These are phyloP conservation scores for Penicillium dipodomyicola DNA, from an alignment of 495 filamentous ascomycete genomes.

Conservation along the genomic window DNA sequence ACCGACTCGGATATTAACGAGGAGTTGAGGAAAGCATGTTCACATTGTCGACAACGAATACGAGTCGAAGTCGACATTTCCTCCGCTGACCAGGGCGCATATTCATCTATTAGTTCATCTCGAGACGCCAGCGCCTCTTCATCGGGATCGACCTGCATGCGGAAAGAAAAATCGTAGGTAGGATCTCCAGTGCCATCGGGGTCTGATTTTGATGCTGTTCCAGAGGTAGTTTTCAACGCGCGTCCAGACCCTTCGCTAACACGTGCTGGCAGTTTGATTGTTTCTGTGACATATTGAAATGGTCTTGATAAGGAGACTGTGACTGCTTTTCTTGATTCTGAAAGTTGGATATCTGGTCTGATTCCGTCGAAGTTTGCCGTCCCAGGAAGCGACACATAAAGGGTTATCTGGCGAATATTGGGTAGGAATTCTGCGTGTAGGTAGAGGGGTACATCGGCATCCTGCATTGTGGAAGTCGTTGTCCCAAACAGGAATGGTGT, in stretches of 20 bases:
- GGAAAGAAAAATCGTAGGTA: constrained; percentile 54
- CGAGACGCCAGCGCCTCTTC: constrained; percentile 22
- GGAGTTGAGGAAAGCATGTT: constrained; percentile 23
- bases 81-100: constrained; percentile 71
- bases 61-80: constrained; percentile 52
- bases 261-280: constrained; percentile 64
- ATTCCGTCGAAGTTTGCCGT: constrained; percentile 35
- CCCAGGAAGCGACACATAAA: constrained; percentile 64
- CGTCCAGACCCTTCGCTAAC: constrained; percentile 42
- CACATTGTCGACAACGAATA: constrained; percentile 67
- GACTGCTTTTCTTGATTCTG: constrained; percentile 41
- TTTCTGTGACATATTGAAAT: constrained; percentile 45
- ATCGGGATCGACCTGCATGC: constrained; percentile 60
- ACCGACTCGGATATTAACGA: neutral
- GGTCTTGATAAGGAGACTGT: constrained; percentile 43
- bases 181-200: neutral
- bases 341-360: constrained; percentile 33
- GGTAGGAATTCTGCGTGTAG: constrained; percentile 85
- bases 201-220: neutral
- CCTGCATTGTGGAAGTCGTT: constrained; percentile 4
- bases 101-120: constrained; percentile 37
- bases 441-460: constrained; percentile 27
- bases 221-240: constrained; percentile 13
- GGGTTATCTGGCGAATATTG: constrained; percentile 80
- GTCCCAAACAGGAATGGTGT: neutral